Evolutionary conservation across 306 rosid species (phyloP).

Genomic region (Rosa persica): DNA sequence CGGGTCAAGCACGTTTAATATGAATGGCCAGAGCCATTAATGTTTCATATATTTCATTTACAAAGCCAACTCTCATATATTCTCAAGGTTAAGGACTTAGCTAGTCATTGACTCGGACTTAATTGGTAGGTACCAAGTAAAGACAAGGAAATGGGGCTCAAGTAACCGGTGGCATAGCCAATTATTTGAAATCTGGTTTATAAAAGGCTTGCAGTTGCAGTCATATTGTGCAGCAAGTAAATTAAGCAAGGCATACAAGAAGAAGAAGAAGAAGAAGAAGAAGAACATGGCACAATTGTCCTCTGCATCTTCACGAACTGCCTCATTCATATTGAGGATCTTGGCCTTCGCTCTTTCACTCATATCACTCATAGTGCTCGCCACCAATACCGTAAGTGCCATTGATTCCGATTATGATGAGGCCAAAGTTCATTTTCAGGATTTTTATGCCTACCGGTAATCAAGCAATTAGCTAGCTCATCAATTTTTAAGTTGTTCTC

Average conservation of each 20-base stretch:
- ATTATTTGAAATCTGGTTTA: neutral
- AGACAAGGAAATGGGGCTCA: neutral
- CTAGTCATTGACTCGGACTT: neutral
- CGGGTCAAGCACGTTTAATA: neutral
- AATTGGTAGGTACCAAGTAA: neutral
- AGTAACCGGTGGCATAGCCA: neutral
- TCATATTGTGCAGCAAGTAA: neutral
- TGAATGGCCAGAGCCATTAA: neutral
- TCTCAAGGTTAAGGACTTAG: neutral
- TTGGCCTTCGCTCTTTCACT: slow-evolving; percentile 44
- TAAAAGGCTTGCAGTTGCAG: neutral
- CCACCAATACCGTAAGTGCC: slow-evolving; percentile 4
- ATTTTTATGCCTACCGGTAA: slow-evolving; percentile 44
- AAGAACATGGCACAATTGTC: neutral
- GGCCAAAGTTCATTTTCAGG: slow-evolving; percentile 24
- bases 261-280: neutral
- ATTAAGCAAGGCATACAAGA: neutral
- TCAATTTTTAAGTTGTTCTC: neutral
- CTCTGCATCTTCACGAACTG: slow-evolving; percentile 32
- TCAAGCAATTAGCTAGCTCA: neutral
- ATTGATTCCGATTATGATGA: neutral
- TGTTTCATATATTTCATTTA: neutral
- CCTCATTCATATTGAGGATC: slow-evolving; percentile 44
- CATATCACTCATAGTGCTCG: slow-evolving; percentile 46
- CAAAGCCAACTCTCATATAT: neutral